Evolutionary conservation across 495 filamentous ascomycete genomes (phyloP), one percentile per base, ranked within the genome.

Genomic region (Aspergillus saccharolyticus): DNA sequence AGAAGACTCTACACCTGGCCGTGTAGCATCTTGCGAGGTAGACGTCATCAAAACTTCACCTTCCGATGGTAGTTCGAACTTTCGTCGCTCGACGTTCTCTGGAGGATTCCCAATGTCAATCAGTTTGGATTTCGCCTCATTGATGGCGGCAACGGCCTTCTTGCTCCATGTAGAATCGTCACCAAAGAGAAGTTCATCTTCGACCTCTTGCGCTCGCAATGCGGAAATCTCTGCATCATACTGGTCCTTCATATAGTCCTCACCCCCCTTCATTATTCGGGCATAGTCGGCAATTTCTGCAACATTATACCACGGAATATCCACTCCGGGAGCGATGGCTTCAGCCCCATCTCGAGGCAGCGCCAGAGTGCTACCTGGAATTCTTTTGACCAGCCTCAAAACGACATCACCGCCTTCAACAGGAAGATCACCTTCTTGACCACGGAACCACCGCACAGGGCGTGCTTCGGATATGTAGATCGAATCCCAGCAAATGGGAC

Each of bases 211-310:
- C 52, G 69, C 70, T 59, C 83, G 78, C 28, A 98, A 73, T 14
- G 89, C 83, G 44, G 83, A 76, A 17, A 96, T 86, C 63, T 97
- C 94, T 8, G 74, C 63, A 55, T 91, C 83, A 67, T 85, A 93
- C 69, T 97, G 87, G 51, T 82, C 75, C 17, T 71, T 64, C 88
- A 98, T 91, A 63, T 97, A 97, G 16, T 88, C 84, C 67, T 90
- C 87, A 4, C 88, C 91, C 14, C 93, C 94, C 71, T 90, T 96
- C 89, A 98, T 97, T 46, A 98, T 85, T 49, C 94, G 82, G 48
- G 91, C 91, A 74, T 96, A 97, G 68, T 98, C 94, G 66, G 91
- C 82, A 18, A 96, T 90, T 61, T 96, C 94, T 2, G 90, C 91
- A 30, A 89, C 90, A 74, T 93, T 89, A 63, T 95, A 88, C 94